A percentile compares a stretch with the other conserved stretches of the same genome.
Evolutionary conservation across 768 basidiomycete genomes (phyloP).

Genomic region (Lentinula guzmanii): DNA sequence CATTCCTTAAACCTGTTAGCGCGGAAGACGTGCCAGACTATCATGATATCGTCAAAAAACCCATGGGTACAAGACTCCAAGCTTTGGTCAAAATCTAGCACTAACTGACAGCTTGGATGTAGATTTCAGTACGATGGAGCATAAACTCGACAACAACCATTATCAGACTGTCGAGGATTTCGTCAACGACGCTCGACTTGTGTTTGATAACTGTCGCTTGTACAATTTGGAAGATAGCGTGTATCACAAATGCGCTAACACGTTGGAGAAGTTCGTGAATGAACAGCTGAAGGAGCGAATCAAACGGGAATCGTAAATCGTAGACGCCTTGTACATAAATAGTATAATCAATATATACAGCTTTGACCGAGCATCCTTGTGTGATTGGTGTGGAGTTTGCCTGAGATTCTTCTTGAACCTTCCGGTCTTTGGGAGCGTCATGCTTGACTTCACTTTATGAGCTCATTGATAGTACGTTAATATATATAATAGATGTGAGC

Average conservation of each 20-base stretch:
- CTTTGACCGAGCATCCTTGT: not conserved
- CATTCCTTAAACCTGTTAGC: slow-evolving; percentile 81
- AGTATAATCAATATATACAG: not conserved
- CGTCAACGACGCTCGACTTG: slow-evolving; percentile 70
- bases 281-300: slow-evolving; percentile 36
- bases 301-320: slow-evolving; percentile 16
- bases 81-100: not conserved
- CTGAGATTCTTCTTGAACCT: not conserved
- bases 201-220: slow-evolving; percentile 83
- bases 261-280: slow-evolving; percentile 74
- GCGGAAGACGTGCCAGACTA: slow-evolving; percentile 80
- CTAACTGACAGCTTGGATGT: not conserved
- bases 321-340: not conserved
- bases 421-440: not conserved
- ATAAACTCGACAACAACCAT: slow-evolving; percentile 85
- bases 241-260: slow-evolving; percentile 81
- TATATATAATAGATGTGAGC: not conserved
- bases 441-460: not conserved
- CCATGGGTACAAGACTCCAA: slow-evolving; percentile 70
- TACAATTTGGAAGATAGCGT: slow-evolving; percentile 82
- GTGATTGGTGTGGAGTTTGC: not conserved
- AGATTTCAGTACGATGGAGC: slow-evolving; percentile 87
- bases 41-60: slow-evolving; percentile 79
- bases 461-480: not conserved
- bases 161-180: slow-evolving; percentile 75